These are phyloP conservation scores for Botryotinia convoluta DNA, from an alignment of 2,329 filamentous ascomycete species.

Conservation along the genomic window DNA sequence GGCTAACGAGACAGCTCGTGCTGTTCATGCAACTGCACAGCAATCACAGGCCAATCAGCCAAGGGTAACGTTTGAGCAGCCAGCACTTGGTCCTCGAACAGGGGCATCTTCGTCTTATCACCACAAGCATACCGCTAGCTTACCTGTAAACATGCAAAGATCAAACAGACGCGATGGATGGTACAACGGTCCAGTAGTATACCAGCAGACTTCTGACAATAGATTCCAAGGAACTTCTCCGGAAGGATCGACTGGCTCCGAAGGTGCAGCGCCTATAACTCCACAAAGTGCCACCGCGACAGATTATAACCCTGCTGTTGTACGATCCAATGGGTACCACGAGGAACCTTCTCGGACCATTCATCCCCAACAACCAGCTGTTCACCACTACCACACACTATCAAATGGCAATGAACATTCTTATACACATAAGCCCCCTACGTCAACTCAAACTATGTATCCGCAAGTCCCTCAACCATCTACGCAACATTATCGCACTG, in stretches of 20 bases:
- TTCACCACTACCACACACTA: conserved; percentile 28
- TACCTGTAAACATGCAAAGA: conserved; percentile 55
- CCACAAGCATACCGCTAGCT: conserved; percentile 57
- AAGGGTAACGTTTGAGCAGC: conserved; percentile 55
- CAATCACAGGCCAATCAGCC: conserved; percentile 45
- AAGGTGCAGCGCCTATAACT: conserved; percentile 51
- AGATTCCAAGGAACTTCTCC: conserved; percentile 49
- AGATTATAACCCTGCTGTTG: conserved; percentile 52
- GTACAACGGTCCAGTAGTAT: conserved; percentile 59
- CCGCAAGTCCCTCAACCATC: conserved; percentile 35
- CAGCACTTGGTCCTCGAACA: conserved; percentile 42
- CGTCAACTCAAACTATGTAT: conserved; percentile 37
- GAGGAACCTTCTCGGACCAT: conserved; percentile 38
- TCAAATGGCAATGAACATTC: conserved; percentile 23
- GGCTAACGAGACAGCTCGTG: conserved; percentile 56
- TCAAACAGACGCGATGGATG: conserved; percentile 67
- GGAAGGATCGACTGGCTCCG: conserved; percentile 54
- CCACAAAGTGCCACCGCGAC: conserved; percentile 45
- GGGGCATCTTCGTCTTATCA: conserved; percentile 38
- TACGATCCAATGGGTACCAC: conserved; percentile 49
- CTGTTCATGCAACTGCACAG: conserved; percentile 54
- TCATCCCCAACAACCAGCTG: conserved; percentile 25
- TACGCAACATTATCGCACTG: conserved; percentile 48
- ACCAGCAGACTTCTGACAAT: conserved; percentile 30
- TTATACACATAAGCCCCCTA: conserved; percentile 33